Base-by-base conservation (phyloP, 2,329 filamentous ascomycete genomes). In the Acrocalymma vagum region DNA sequence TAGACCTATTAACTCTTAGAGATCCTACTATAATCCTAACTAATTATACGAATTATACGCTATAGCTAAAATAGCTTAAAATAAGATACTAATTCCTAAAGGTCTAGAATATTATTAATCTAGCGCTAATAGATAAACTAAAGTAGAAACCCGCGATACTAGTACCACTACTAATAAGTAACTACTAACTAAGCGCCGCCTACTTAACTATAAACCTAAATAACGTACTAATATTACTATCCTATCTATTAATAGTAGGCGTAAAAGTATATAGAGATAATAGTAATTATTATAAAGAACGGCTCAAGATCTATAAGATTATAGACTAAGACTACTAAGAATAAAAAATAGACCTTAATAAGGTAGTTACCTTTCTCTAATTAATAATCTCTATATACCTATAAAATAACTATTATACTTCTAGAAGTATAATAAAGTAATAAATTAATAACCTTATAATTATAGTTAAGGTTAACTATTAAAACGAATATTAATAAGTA, bases 1-100 rank as follows among this genome's bases (percentile, higher is more conserved):
- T n/a, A n/a, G n/a, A n/a, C n/a, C n/a, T n/a, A n/a, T n/a, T n/a
- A n/a, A n/a, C n/a, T n/a, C n/a, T n/a, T n/a, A 84, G 92, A 4
- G 88, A 88, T 9, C 82, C 88, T 11, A 92, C 88, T 0, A 88
- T 88, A 3, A 87, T 33, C 20, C 30, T 33, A 5, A 22, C 15
- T 11, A 21, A 33, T 21, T 22, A 8, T 6, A 23, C 11, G 7
- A 33, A 23, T 21, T 33, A 21, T 18, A 33, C 15, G 9, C 17
- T 21, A 22, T 33, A 21, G 30, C 24, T 23, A 18, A 18, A 21
- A 8, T 14, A 33, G 24, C 20, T 33, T 15, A 33, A 24, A 14
- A 33, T 33, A 21, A 33, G 24, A 33, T 33, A 21, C 30, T 9
- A 33, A 24, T 33, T 21, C 6, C 30, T n/a, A 33, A 14, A 21